Evolutionary conservation across 129 eudicot genomes (phyloP).

Genomic region (Logfia minima): DNA sequence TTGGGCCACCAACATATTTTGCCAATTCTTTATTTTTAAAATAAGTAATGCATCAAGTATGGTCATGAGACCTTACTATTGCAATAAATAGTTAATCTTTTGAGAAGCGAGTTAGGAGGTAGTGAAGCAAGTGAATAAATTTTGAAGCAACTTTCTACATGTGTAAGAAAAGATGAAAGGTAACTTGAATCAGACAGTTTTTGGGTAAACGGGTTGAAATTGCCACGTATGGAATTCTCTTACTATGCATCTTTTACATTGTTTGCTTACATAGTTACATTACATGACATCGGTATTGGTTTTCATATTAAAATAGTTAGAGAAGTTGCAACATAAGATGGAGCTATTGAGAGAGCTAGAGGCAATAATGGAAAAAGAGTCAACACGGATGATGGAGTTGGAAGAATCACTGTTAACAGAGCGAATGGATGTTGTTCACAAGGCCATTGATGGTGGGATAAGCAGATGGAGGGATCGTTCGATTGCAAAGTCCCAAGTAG

Average conservation of each 20-base stretch:
- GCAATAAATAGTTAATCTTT: neutral
- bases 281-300: conserved; percentile 6
- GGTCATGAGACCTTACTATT: neutral
- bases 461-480: conserved; percentile 53
- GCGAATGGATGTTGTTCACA: conserved; percentile 47
- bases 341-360: conserved; percentile 63
- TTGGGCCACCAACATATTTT: neutral
- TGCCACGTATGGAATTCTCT: too few species aligned
- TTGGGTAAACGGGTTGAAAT: too few species aligned
- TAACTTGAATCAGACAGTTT: neutral
- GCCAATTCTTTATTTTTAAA: neutral
- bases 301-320: conserved; percentile 40
- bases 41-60: neutral
- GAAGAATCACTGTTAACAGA: conserved; percentile 61
- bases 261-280: too few species aligned
- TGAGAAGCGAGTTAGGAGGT: neutral
- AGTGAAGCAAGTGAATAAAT: neutral
- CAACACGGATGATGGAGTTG: conserved; percentile 42
- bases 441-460: conserved; percentile 48
- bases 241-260: too few species aligned
- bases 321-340: conserved; percentile 69
- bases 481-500: conserved; percentile 30
- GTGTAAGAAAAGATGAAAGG: neutral
- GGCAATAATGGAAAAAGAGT: conserved; percentile 68
- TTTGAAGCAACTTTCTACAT: neutral